Base-by-base conservation (phyloP, 352 stramenopile species). In the Globisporangium recalcitrans region DNA sequence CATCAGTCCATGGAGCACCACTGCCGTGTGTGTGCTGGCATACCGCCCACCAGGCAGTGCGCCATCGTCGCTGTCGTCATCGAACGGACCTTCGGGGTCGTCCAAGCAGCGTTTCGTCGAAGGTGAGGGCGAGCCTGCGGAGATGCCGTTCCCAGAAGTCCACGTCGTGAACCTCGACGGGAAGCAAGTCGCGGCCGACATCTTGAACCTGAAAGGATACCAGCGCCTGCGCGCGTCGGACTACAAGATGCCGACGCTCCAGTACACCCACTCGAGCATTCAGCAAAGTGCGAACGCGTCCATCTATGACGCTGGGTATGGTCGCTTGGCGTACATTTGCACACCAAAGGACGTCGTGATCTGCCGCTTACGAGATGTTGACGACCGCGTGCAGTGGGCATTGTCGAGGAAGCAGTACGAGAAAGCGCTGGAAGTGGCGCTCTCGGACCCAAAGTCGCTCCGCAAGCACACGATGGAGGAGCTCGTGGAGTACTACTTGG, bases 141-240 rank as follows among this genome's bases (percentile, higher is more conserved):
- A 90, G 60, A 90, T 90, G 69, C 82, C 85, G 14, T 90, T 88
- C 55, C 85, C 85, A 34, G 85, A 94, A 54, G 72, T 94, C 26
- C 85, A 94, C 53, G 82, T 98, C 27, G 92, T 96, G 1, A 88
- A 95, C 27, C 59, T 96, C 0, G 68, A 93, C 60, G 95, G 94
- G 3, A 90, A 88, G 27, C 72, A 87, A 60, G 80, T 98, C n/a
- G 92, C 81, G 21, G 82, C 83, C 1, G 85, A 92, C 59, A 79
- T 92, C 24, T 44, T 94, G 19, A 85, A 88, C 49, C 66, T 94
- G 16, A 80, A 81, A 58, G 81, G 82, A 4, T 92, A 92, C 63
- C 73, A 90, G 54, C 81, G 80, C 1, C 69, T 94, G 0, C 82
- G 82, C 32, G 85, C 85, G 2, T 80, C 81, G 8, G 81, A 94